These are phyloP conservation scores for Holtermanniella nyarrowii DNA, from an alignment of 768 basidiomycete genomes.

Conservation along the genomic window DNA sequence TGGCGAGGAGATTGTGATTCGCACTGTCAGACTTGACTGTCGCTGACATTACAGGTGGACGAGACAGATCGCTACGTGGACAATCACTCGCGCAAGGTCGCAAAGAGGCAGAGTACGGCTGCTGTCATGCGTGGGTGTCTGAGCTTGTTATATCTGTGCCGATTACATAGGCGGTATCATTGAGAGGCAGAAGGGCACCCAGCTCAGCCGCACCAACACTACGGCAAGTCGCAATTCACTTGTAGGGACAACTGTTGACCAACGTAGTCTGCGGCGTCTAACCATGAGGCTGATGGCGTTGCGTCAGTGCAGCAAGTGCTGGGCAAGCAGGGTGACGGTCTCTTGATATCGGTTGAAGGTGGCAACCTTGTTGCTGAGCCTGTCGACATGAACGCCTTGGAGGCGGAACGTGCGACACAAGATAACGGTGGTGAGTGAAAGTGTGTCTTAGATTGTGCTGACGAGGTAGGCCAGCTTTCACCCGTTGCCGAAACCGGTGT, in stretches of 20 bases:
- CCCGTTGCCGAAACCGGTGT: not conserved
- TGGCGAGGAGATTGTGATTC: conserved; percentile 68
- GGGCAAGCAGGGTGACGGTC: conserved; percentile 9
- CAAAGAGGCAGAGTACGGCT: conserved; percentile 60
- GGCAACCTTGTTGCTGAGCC: conserved; percentile 20
- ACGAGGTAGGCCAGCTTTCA: no score
- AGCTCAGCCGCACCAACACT: conserved; percentile 9
- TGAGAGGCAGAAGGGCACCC: conserved; percentile 26
- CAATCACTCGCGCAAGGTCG: conserved; percentile 67
- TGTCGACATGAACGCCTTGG: not conserved
- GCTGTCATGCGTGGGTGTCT: conserved; percentile 52
- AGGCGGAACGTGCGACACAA: not conserved
- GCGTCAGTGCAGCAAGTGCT: not conserved
- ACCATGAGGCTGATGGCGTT: not conserved
- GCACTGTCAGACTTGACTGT: not conserved
- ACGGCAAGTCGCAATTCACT: conserved; percentile 26
- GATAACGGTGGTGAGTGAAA: not conserved
- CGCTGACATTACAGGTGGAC: conserved; percentile 49
- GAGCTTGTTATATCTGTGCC: not conserved
- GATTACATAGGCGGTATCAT: conserved; percentile 34
- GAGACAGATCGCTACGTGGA: conserved; percentile 86
- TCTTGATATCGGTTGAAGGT: conserved; percentile 20
- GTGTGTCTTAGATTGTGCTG: no score
- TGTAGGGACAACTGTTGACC: conserved; percentile 4
- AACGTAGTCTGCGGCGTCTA: not conserved